Evolutionary conservation across 2,329 filamentous ascomycete species (phyloP), one percentile per base, ranked within the genome.

Genomic region (Colletotrichum noveboracense): DNA sequence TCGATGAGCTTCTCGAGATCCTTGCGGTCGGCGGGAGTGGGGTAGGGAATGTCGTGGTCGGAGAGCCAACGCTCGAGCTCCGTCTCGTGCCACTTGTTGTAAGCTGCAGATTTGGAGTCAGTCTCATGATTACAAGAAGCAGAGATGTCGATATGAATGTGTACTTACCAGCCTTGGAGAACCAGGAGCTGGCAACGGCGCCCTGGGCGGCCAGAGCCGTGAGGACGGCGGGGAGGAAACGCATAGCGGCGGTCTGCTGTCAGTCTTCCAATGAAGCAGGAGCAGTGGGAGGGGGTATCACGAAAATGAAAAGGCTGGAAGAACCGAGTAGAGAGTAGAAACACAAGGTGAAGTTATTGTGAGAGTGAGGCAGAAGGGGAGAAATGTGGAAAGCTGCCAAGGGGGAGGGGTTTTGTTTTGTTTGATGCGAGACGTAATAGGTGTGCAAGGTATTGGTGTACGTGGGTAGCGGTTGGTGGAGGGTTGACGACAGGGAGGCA

Each of bases 61-160:
- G 94, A 94, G 66, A 99, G 92, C 97, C 97, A 99, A 81, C 96
- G 92, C 88, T 99, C 96, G 34, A 99, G 92, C 89, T 99, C 97
- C 26, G 95, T 98, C 89, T 98, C 94, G 81, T 98, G 96, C 97
- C 97, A 99, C 85, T 97, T 98, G 88, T 98, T 98, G 90, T 98
- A 98, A 18, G 94, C 96, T 98, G 82, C 65, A 24, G 9, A 18
- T 75, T 77, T 2, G 3, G 18, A 30, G 60, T 66, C 28, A 74
- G 70, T 66, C 71, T 52, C 38, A 12, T n/a, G 66, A 18, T 21
- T 5, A 26, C 70, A 48, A n/a, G 36, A 21, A 55, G 64, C 71
- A 66, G 61, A 12, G 10, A 16, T 32, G 7, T 24, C 18, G 48
- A n/a, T 38, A 7, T 36, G 43, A 14, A 66, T 34, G 73, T 71